phyloP scores from a whole-genome alignment of 805 yeast species.

The Candida boleticola region DNA sequence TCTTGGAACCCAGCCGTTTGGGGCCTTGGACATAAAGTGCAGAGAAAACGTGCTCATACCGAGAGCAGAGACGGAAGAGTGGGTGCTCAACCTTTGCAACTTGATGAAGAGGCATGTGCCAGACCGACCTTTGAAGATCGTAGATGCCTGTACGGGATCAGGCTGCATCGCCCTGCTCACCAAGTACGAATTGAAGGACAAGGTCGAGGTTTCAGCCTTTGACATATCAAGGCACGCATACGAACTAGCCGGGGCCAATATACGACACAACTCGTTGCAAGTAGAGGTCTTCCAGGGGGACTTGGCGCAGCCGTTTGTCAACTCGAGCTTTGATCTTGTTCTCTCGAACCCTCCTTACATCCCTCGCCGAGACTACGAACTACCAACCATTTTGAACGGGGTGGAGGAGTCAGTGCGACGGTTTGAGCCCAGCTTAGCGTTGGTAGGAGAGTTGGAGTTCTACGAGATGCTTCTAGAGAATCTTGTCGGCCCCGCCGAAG shows the following conservation, averaged over 20 bases:
- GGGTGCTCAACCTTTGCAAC: constrained; percentile 47
- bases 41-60: constrained; percentile 75
- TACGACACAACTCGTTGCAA: constrained; percentile 10
- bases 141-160: constrained; percentile 84
- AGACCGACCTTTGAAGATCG: constrained; percentile 21
- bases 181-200: constrained; percentile 17
- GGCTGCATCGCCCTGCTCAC: constrained; percentile 78
- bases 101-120: background rate
- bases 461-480: constrained; percentile 53
- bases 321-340: constrained; percentile 45
- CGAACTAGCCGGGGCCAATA: constrained; percentile 48
- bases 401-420: constrained; percentile 62
- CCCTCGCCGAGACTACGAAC: constrained; percentile 42
- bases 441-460: constrained; percentile 76
- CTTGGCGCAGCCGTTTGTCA: background rate
- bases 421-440: constrained; percentile 76
- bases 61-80: constrained; percentile 93
- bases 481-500: constrained; percentile 39
- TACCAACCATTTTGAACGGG: constrained; percentile 31
- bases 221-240: constrained; percentile 61
- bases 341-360: constrained; percentile 94
- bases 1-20: constrained; percentile 86
- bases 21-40: constrained; percentile 59
- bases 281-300: background rate
- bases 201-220: constrained; percentile 38